phyloP scores from a whole-genome alignment of 2,329 filamentous ascomycete genomes.

The Botrytis medusae region DNA sequence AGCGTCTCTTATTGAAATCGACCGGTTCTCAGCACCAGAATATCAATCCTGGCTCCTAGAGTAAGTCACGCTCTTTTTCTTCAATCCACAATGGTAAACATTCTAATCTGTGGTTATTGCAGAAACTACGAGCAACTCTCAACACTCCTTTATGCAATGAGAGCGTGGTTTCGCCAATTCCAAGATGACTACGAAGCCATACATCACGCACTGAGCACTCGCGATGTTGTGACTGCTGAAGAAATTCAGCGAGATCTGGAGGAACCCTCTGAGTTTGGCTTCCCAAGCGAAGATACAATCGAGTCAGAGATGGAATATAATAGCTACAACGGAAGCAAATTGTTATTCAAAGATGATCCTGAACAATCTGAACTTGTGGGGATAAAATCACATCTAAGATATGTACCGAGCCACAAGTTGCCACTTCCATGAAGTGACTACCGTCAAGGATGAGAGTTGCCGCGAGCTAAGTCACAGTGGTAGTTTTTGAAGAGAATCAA shows the following conservation, averaged over 20 bases:
- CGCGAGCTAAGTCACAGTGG: background rate
- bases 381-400: background rate
- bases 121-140: background rate
- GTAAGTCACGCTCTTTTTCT: background rate
- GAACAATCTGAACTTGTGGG: background rate
- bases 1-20: background rate
- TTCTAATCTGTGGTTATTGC: background rate
- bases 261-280: background rate
- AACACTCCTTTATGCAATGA: background rate
- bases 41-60: background rate
- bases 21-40: background rate
- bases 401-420: background rate
- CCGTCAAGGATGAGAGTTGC: background rate
- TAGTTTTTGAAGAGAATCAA: background rate
- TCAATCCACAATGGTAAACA: background rate
- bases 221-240: background rate
- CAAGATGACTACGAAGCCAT: background rate
- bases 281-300: background rate
- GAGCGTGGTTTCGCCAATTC: background rate
- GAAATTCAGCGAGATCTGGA: background rate
- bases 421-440: background rate
- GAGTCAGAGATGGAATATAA: background rate
- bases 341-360: background rate
- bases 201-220: background rate
- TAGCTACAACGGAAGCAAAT: background rate